phyloP scores from a whole-genome alignment of 768 basidiomycete genomes.

The Strobilomyces confusus region DNA sequence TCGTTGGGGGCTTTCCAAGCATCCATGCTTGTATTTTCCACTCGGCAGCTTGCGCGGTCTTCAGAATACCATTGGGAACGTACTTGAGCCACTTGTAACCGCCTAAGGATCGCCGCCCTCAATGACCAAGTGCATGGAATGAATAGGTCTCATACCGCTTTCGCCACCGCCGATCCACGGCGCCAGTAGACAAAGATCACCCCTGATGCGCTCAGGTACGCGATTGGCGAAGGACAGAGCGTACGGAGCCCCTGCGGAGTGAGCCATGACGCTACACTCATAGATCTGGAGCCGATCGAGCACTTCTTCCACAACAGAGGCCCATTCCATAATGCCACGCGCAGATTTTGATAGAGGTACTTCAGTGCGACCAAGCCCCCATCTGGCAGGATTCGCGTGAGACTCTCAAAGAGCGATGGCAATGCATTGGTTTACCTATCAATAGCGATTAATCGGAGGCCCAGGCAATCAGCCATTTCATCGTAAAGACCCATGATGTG shows the following conservation, averaged over 20 bases:
- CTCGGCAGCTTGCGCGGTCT: slow-evolving; percentile 94
- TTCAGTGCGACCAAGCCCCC: slow-evolving; percentile 91
- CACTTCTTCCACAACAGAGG: slow-evolving; percentile 84
- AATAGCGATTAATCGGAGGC: slow-evolving; percentile 87
- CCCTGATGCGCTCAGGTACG: slow-evolving; percentile 68
- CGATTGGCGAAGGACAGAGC: slow-evolving; percentile 84
- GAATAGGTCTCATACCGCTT: slow-evolving; percentile 54
- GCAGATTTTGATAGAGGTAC: slow-evolving; percentile 58
- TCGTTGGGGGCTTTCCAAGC: slow-evolving; percentile 90
- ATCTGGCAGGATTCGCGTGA: slow-evolving; percentile 41
- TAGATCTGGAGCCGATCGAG: slow-evolving; percentile 74
- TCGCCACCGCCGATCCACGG: slow-evolving; percentile 96
- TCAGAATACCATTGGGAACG: slow-evolving; percentile 87
- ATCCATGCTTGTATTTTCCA: slow-evolving; percentile 98
- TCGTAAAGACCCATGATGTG: slow-evolving; percentile 95
- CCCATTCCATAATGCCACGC: slow-evolving; percentile 88
- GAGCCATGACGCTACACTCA: slow-evolving; percentile 87
- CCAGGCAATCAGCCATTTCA: slow-evolving; percentile 88
- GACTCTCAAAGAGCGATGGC: slow-evolving; percentile 2
- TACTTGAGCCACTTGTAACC: slow-evolving; percentile 97
- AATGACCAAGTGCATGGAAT: slow-evolving; percentile 3
- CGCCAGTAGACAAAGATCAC: slow-evolving; percentile 83
- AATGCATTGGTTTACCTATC: slow-evolving; percentile 60
- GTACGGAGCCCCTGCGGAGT: slow-evolving; percentile 94
- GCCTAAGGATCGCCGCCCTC: slow-evolving; percentile 39